Evolutionary conservation across 768 basidiomycete species (phyloP), one percentile per base, ranked within the genome.

Genomic region (Trametes cubensis): DNA sequence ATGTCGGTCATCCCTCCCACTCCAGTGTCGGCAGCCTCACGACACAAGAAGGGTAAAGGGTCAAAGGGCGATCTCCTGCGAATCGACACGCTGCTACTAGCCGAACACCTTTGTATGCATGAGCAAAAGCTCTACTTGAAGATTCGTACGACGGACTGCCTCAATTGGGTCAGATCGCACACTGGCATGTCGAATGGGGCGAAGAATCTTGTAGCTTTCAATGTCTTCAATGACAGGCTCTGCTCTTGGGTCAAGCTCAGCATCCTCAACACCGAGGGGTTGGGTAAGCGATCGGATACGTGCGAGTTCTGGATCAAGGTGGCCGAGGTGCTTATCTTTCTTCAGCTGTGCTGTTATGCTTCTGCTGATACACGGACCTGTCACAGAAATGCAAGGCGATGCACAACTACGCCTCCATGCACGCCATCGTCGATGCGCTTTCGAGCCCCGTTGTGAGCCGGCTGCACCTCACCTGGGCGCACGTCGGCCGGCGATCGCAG

Each of bases 251-350:
- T 91, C 20, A 87, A 85, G 69, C 73, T 72, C 39, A 89, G 84
- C 68, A 79, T 90, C 42, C 71, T 92, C 40, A 79, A 72, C 52
- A 76, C 78, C 51, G 81, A 85, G 8, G 74, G 74, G 5, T 72
- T 85, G 58, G 78, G 77, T 15, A 84, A 80, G 67, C 77, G 88
- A 46, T 81, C 85, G 8, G 80, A 85, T 57, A 81, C 79, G 17
- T 74, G 89, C 40, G 87, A 89, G 61, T 83, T 86, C 68, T 92
- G 89, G 89, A 86, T 91, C 65, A 86, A 83, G 69, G 86, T 90
- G 20, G 88, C 90, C 8, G 88, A 92, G 81, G 90, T 89, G 66
- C 67, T 10, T 34, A 34, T 34, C 34, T 34, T 11, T 10, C 11
- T 11, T 10, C 10, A 34, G 6, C 34, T 34, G 82, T 23, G 20